Percentiles rank a stretch among this genome's conserved stretches.
phyloP scores from a whole-genome alignment of 2,329 filamentous ascomycete species.

The Venturia carpophila region DNA sequence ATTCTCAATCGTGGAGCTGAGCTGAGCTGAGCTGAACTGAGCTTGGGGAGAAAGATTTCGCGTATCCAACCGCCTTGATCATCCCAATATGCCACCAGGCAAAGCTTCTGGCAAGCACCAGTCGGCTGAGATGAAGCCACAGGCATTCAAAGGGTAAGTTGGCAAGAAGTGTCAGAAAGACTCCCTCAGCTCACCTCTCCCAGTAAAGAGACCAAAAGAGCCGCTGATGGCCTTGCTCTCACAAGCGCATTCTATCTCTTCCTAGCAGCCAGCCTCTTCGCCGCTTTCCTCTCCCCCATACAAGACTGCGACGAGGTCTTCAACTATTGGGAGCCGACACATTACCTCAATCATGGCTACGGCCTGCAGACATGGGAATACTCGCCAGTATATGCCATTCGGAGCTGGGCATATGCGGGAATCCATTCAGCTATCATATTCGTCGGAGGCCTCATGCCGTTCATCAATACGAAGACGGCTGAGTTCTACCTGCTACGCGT shows the following conservation, averaged over 20 bases:
- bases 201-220: background rate
- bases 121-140: background rate
- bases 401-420: conserved; percentile 85
- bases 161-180: background rate
- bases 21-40: background rate
- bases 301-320: conserved; percentile 98
- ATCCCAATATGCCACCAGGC: background rate
- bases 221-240: conserved; percentile 46
- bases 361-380: conserved; percentile 99
- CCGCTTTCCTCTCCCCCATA: conserved; percentile 79
- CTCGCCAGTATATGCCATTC: conserved; percentile 86
- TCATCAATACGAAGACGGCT: conserved; percentile 38
- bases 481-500: conserved; percentile 88
- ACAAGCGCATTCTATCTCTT: conserved; percentile 76
- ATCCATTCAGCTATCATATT: conserved; percentile 63
- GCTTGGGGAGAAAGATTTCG: background rate
- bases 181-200: background rate
- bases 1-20: background rate
- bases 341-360: conserved; percentile 88
- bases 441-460: conserved; percentile 45
- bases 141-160: background rate
- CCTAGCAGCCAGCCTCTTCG: conserved; percentile 62
- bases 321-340: conserved; percentile 97
- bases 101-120: background rate
- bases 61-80: no score